phyloP scores from a whole-genome alignment of 495 filamentous ascomycete species.

The Penicillium psychrofluorescens region DNA sequence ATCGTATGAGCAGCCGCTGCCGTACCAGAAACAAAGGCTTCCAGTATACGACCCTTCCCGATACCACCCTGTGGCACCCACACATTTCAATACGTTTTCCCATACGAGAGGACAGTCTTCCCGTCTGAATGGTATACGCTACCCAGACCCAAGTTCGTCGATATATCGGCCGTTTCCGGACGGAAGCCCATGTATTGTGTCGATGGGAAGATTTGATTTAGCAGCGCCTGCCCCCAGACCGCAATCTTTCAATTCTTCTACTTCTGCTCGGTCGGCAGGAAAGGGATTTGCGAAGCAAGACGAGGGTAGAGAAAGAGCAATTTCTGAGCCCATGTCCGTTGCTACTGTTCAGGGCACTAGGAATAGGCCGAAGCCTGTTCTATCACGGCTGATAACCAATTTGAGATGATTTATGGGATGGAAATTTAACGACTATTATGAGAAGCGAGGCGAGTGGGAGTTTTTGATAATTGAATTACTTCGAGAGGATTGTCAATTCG shows the following conservation, averaged over 20 bases:
- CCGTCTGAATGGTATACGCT: slow-evolving; percentile 16
- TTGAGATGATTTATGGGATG: slow-evolving; percentile 12
- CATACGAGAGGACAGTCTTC: slow-evolving; percentile 10
- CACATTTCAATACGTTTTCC: slow-evolving; percentile 3
- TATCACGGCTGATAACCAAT: slow-evolving; percentile 36
- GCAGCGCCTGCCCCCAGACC: neutral
- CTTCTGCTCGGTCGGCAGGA: slow-evolving; percentile 1
- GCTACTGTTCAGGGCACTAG: slow-evolving; percentile 3
- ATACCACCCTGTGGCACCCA: slow-evolving; percentile 18
- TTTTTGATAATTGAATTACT: neutral
- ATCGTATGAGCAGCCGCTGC: slow-evolving; percentile 14
- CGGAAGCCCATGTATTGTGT: neutral
- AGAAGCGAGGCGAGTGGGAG: neutral
- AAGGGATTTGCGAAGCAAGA: neutral
- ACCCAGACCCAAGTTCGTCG: slow-evolving; percentile 11
- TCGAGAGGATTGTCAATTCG: too few relatives aligned
- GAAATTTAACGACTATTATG: slow-evolving; percentile 2
- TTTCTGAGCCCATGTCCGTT: slow-evolving; percentile 14
- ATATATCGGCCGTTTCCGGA: slow-evolving; percentile 6
- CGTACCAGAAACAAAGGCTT: slow-evolving; percentile 7
- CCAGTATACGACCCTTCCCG: slow-evolving; percentile 27
- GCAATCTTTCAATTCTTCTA: slow-evolving; percentile 4
- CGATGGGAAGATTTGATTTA: neutral
- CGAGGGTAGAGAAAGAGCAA: slow-evolving; percentile 15
- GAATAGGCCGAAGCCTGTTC: slow-evolving; percentile 28